Evolutionary conservation across 2,329 filamentous ascomycete genomes (phyloP), one percentile per base, ranked within the genome.

Genomic region (Pyrenophora seminiperda): DNA sequence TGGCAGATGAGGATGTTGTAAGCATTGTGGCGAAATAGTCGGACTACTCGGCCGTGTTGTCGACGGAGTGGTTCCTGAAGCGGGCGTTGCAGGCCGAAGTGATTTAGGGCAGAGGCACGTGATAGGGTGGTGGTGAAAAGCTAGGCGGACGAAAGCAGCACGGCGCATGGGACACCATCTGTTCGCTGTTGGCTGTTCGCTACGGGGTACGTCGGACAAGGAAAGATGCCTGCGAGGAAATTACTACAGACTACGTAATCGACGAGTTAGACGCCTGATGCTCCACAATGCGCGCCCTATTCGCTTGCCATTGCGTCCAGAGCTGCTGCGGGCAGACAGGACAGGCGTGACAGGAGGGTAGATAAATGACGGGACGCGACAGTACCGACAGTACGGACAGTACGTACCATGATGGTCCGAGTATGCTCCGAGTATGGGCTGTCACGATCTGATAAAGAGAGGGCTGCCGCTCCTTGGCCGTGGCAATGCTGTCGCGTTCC

Each of bases 1-100:
- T 99, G 20, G 70, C 77, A 5, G 85, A 88, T 63, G 85, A 87
- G 71, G 85, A 88, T 75, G 85, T 88, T 45, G 84, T 88, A 39
- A 85, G 82, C 47, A 86, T 88, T 66, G 82, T 87, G 49, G 68
- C 69, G 6, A 72, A 68, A 47, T 72, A 47, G 37, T 31, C 22
- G 15, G 20, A 10, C 13, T 22, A 39, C 17, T 10, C 4, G 24
- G 22, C n/a, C 31, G 32, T 34, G 15, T 34, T 10, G 3, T 5
- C 3, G 15, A 3, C 7, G 24, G 24, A 27, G 24, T 27, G 24
- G 9, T 11, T 27, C 24, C 24, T 27, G 24, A 27, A 27, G 24
- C 24, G 24, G 24, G 9, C 13, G 24, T 27, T 11, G 24, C 24
- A 27, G 24, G 9, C 24, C 24, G 10, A 27, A 11, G 4, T 27